phyloP scores from a whole-genome alignment of 495 filamentous ascomycete species.

The Choiromyces venosus region DNA sequence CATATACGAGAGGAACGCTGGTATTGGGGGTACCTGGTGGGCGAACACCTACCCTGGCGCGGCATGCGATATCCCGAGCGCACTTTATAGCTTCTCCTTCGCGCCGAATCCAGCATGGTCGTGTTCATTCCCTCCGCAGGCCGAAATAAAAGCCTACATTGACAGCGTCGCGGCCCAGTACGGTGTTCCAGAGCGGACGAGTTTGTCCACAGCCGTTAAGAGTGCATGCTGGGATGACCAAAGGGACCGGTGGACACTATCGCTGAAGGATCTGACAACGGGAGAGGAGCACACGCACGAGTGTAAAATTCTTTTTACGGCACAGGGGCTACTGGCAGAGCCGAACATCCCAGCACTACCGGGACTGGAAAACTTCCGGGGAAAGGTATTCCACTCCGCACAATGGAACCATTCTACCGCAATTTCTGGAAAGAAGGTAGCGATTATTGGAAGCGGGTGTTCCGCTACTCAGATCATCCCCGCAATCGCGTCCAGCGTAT shows the following conservation, averaged over 20 bases:
- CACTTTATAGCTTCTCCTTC: conserved; percentile 51
- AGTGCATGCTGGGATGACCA: conserved; percentile 47
- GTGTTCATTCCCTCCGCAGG: conserved; percentile 44
- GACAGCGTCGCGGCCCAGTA: conserved; percentile 48
- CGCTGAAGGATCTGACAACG: conserved; percentile 38
- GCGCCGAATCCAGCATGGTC: conserved; percentile 48
- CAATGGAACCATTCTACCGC: conserved; percentile 51
- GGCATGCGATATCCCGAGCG: conserved; percentile 17
- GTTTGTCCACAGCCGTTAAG: conserved; percentile 46
- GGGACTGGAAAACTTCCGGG: conserved; percentile 48
- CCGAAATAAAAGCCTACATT: conserved; percentile 50
- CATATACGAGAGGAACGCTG: conserved; percentile 9
- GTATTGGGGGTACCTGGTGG: conserved; percentile 15
- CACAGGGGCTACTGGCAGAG: conserved; percentile 50
- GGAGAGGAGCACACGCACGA: conserved; percentile 40
- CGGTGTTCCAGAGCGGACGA: conserved; percentile 46
- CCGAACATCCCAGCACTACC: conserved; percentile 48
- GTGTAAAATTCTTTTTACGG: conserved; percentile 55
- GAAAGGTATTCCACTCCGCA: conserved; percentile 52
- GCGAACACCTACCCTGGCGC: conserved; percentile 13
- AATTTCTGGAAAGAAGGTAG: conserved; percentile 51
- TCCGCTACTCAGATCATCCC: conserved; percentile 49
- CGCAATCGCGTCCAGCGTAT: conserved; percentile 26
- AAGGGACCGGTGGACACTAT: conserved; percentile 48
- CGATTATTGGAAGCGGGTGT: conserved; percentile 51